Evolutionary conservation across 1,284 basidiomycete genomes (phyloP), one percentile per base, ranked within the genome.

Genomic region (Xanthoconium separans): DNA sequence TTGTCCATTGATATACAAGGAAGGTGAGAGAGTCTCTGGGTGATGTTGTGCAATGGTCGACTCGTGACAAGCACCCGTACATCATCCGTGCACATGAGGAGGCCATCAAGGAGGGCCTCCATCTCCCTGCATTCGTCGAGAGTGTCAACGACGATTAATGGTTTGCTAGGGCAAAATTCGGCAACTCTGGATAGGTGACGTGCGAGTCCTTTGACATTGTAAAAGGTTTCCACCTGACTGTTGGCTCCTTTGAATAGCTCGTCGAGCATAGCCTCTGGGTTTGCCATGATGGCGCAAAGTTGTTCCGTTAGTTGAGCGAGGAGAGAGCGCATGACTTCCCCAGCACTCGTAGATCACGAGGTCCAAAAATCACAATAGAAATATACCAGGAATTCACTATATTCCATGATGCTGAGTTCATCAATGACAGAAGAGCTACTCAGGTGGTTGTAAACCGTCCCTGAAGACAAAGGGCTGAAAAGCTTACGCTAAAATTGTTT

Each of bases 281-380:
- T 37, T 15, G 41, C 42, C 10, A 16, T 15, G 6, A 1, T 0
- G 13, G 31, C 16, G 31, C 12, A 24, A 6, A 55, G n/a, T 16
- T 41, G 44, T 9, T 27, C 13, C 13, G 58, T 9, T 4, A 58
- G 5, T n/a, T 58, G 56, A 5, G 41, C 55, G 8, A 58, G 57
- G 29, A 59, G 30, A 4, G 57, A 58, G 7, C 41, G 7, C 10
- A 59, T 42, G 1, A 41, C 31, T 1, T 8, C 37, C 5, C 44
- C 37, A 4, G 57, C 41, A 2, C 11, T 42, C 9, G 36, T 55
- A 6, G 39, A 27, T 4, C 18, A 46, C 15, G 55, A 40, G 9
- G 39, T n/a, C 31, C 30, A n/a, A 24, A 56, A 56, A 44, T 55
- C 54, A 10, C 53, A 56, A 15, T 58, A 59, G 24, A 58, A 58